phyloP scores from a whole-genome alignment of 768 basidiomycete species.

The Baorangia bicolor region DNA sequence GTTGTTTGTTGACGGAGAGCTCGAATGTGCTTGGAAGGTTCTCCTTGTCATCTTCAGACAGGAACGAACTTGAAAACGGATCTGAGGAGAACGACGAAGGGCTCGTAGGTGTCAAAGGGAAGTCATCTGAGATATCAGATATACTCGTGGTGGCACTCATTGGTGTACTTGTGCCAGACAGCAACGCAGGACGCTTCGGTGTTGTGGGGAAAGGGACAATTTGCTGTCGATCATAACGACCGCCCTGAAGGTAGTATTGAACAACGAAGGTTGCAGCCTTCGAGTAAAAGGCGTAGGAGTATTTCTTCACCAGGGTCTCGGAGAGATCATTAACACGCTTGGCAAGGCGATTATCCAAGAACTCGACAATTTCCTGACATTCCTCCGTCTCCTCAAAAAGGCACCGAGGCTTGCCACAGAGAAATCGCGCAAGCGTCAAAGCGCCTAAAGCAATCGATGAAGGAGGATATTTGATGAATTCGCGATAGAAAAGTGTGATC shows the following conservation, averaged over 20 bases:
- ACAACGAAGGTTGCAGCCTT: conserved; percentile 93
- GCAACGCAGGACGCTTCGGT: conserved; percentile 37
- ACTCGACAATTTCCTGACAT: conserved; percentile 78
- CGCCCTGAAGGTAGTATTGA: conserved; percentile 91
- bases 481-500: conserved; percentile 96
- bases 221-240: conserved; percentile 59
- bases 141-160: conserved; percentile 70
- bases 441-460: conserved; percentile 90
- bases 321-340: conserved; percentile 91
- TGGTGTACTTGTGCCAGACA: conserved; percentile 66
- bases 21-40: conserved; percentile 71
- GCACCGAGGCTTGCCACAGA: conserved; percentile 78
- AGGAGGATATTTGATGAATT: conserved; percentile 84
- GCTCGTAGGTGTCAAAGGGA: conserved; percentile 79
- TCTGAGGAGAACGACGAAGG: conserved; percentile 47
- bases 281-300: conserved; percentile 95
- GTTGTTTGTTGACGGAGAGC: conserved; percentile 69
- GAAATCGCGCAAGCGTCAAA: conserved; percentile 82
- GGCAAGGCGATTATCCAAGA: conserved; percentile 82
- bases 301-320: conserved; percentile 96
- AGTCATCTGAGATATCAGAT: conserved; percentile 79
- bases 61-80: conserved; percentile 56
- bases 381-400: conserved; percentile 84
- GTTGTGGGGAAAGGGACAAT: conserved; percentile 61
- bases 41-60: conserved; percentile 77